These are phyloP conservation scores for Diaporthe sp. DNA, from an alignment of 2,329 filamentous ascomycete species.

Conservation along the genomic window DNA sequence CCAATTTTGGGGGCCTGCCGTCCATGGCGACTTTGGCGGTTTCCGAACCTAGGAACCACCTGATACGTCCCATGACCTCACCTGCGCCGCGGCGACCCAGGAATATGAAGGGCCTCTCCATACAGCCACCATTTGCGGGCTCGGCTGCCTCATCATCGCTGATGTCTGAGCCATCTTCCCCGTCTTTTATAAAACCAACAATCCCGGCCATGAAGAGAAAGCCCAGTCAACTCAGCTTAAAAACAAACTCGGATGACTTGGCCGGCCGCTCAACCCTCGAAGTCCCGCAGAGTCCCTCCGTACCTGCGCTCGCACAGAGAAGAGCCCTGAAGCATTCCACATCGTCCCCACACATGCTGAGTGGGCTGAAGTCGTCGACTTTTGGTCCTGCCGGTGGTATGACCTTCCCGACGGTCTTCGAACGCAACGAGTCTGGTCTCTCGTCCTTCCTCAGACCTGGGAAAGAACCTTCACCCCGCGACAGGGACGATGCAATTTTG, in stretches of 20 bases:
- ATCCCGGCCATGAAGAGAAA: slow-evolving; percentile 80
- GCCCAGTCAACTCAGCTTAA: slow-evolving; percentile 83
- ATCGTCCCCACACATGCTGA: slow-evolving; percentile 77
- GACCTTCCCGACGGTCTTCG: slow-evolving; percentile 72
- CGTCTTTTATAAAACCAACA: slow-evolving; percentile 84
- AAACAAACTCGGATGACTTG: slow-evolving; percentile 75
- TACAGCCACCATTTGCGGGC: slow-evolving; percentile 73
- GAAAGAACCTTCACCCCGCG: slow-evolving; percentile 51
- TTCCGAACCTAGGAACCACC: slow-evolving; percentile 54
- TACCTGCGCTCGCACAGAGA: slow-evolving; percentile 72
- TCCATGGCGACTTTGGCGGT: slow-evolving; percentile 64
- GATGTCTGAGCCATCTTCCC: slow-evolving; percentile 77
- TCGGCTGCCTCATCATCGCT: slow-evolving; percentile 63
- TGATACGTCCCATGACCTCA: slow-evolving; percentile 74
- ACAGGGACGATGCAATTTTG: slow-evolving; percentile 60
- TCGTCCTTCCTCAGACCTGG: slow-evolving; percentile 70
- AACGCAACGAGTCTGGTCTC: slow-evolving; percentile 72
- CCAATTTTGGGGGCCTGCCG: slow-evolving; percentile 65
- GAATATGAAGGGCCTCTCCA: slow-evolving; percentile 87
- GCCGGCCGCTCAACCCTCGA: slow-evolving; percentile 64
- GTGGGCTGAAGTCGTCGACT: slow-evolving; percentile 69
- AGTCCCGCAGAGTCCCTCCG: slow-evolving; percentile 67
- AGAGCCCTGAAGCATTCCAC: slow-evolving; percentile 77
- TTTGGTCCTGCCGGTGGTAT: slow-evolving; percentile 75
- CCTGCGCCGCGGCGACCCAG: slow-evolving; percentile 80